A percentile compares a stretch with the other conserved stretches of the same genome.
phyloP scores from a whole-genome alignment of 78 protist species.

The Dictyostelium brefeldianum region DNA sequence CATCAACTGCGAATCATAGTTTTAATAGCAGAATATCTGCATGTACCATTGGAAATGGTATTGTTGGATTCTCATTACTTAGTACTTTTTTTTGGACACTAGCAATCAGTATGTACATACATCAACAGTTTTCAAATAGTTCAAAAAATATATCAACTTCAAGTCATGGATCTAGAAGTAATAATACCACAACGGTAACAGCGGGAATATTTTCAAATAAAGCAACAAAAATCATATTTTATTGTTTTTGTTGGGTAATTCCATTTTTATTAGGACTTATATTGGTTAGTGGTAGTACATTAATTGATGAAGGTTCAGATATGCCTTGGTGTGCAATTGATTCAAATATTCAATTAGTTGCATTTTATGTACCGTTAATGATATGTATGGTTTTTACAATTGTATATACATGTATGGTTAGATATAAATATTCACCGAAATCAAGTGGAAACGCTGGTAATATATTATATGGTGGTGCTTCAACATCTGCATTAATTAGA shows the following conservation, averaged over 20 bases:
- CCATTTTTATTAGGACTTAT: constrained; percentile 17
- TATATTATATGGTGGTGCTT: not conserved
- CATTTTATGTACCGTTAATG: constrained; percentile 2
- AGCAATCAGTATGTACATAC: not conserved
- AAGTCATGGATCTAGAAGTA: not conserved
- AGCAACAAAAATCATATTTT: not conserved
- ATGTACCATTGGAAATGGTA: constrained; percentile 23
- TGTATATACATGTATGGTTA: not conserved
- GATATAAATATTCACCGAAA: not conserved
- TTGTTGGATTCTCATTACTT: constrained; percentile 6
- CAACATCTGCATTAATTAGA: not conserved
- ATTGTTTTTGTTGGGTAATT: constrained; percentile 13
- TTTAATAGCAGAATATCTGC: not conserved
- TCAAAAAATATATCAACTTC: not conserved
- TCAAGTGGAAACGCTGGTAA: too few species aligned
- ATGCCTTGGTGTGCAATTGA: constrained; percentile 22
- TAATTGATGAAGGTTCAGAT: not conserved
- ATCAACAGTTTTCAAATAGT: not conserved
- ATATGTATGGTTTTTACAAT: not conserved
- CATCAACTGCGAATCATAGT: not conserved
- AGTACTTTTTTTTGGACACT: constrained; percentile 32
- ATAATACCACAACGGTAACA: not conserved
- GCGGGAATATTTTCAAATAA: not conserved
- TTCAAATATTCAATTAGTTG: not conserved
- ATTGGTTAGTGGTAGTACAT: not conserved